Evolutionary conservation across 257 asterid species (phyloP).

Genomic region (Gentiana macrophylla): DNA sequence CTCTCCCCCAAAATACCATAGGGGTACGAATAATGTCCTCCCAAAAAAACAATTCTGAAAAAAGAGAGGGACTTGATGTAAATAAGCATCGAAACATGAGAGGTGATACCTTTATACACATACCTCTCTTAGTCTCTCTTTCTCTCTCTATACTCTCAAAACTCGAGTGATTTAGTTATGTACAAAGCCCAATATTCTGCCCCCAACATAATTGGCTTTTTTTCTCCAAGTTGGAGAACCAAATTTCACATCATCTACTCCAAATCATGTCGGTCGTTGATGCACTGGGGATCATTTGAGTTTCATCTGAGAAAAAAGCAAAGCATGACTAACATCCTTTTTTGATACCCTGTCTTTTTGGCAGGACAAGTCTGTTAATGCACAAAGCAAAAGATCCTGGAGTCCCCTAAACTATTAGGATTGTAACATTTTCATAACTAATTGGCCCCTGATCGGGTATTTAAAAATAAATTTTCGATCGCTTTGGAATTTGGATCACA

Average conservation of each 20-base stretch:
- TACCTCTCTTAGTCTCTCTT: conserved; percentile 25
- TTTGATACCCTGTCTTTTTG: not conserved
- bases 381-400: not conserved
- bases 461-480: no score
- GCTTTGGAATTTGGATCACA: no score
- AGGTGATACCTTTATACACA: conserved; percentile 64
- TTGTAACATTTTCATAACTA: no score
- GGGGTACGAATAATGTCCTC: conserved; percentile 11
- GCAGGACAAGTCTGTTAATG: not conserved
- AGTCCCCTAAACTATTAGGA: no score
- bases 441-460: no score
- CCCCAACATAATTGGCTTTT: conserved; percentile 7
- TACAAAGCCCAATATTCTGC: conserved; percentile 37
- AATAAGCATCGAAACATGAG: conserved; percentile 19
- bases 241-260: conserved; percentile 15
- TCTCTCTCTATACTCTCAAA: conserved; percentile 30
- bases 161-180: conserved; percentile 30
- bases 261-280: conserved; percentile 13
- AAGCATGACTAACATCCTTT: not conserved
- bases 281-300: conserved; percentile 24
- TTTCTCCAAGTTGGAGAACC: conserved; percentile 8
- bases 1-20: conserved; percentile 36
- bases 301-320: conserved; percentile 24
- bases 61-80: conserved; percentile 7
- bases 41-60: conserved; percentile 7